Conservation (phyloP, 495 filamentous ascomycete genomes). For the Podospora tetraspora region DNA sequence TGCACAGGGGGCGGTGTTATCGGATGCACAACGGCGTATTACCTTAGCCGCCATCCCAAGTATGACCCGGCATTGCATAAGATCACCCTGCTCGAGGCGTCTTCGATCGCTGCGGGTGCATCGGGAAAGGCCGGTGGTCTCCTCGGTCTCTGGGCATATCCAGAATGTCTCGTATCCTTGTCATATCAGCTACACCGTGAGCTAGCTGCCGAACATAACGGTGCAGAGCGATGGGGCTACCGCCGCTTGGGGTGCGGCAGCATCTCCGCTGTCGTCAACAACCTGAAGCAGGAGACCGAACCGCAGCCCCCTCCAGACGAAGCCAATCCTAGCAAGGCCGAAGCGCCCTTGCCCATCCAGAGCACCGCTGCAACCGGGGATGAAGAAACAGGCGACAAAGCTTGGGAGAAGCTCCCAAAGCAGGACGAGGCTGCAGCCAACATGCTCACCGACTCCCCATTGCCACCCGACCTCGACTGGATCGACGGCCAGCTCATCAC, state of each 20-base stretch:
- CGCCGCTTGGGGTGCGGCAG: conserved; percentile 72
- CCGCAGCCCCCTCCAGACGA: conserved; percentile 9
- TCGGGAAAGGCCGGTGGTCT: conserved; percentile 95
- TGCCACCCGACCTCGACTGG: conserved; percentile 87
- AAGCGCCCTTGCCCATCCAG: conserved; percentile 31
- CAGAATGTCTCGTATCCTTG: conserved; percentile 74
- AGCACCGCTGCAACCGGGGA: conserved; percentile 14
- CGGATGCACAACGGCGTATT: conserved; percentile 90
- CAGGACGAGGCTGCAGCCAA: conserved; percentile 56
- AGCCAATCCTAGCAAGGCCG: conserved; percentile 12
- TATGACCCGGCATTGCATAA: conserved; percentile 70
- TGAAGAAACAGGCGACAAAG: conserved; percentile 22
- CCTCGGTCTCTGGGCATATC: conserved; percentile 90
- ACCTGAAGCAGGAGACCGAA: conserved; percentile 29
- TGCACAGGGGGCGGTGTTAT: conserved; percentile 84
- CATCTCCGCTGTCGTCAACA: conserved; percentile 53
- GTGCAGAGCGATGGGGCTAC: conserved; percentile 83
- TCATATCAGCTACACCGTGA: conserved; percentile 80
- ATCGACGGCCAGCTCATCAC: conserved; percentile 60
- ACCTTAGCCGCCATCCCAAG: conserved; percentile 78
- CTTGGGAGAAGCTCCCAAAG: conserved; percentile 65
- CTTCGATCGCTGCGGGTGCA: conserved; percentile 80
- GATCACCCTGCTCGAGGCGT: conserved; percentile 86
- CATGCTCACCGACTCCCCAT: conserved; percentile 53
- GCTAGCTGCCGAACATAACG: conserved; percentile 78